Conservation (phyloP, 257 asterid genomes). For the Orobanche coerulescens region DNA sequence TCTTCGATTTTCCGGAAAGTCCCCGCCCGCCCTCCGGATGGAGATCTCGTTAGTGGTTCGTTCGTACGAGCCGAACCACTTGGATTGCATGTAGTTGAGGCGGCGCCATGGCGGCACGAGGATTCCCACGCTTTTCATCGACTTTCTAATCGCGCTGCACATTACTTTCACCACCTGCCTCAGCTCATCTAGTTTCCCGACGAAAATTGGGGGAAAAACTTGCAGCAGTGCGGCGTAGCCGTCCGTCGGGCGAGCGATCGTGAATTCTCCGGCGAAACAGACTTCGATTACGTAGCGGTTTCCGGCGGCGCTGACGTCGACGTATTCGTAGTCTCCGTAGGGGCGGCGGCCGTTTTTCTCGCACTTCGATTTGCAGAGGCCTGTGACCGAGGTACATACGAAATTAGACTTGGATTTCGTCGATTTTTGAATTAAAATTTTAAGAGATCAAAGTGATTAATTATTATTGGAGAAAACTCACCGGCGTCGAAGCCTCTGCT, state of each 20-base stretch:
- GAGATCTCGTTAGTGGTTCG: constrained; percentile 39
- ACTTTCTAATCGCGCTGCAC: constrained; percentile 44
- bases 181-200: constrained; percentile 36
- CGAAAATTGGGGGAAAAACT: constrained; percentile 33
- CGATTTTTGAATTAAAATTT: background rate
- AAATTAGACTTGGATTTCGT: background rate
- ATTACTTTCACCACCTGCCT: constrained; percentile 44
- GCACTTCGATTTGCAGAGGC: constrained; percentile 75
- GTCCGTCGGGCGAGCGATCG: constrained; percentile 50
- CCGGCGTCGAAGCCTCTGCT: constrained; percentile 39
- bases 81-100: constrained; percentile 43
- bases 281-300: constrained; percentile 47
- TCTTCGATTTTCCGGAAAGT: constrained; percentile 8
- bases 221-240: constrained; percentile 34
- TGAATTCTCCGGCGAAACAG: constrained; percentile 40
- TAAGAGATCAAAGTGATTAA: background rate
- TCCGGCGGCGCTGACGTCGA: constrained; percentile 32
- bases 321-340: constrained; percentile 46
- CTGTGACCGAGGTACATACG: constrained; percentile 23
- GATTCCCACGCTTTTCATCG: constrained; percentile 42
- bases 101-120: constrained; percentile 75
- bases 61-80: constrained; percentile 52
- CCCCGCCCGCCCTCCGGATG: background rate
- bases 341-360: constrained; percentile 33
- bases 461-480: constrained; percentile 12